These are phyloP conservation scores for Penicillium sp. DNA, from an alignment of 2,329 filamentous ascomycete genomes.

Conservation along the genomic window DNA sequence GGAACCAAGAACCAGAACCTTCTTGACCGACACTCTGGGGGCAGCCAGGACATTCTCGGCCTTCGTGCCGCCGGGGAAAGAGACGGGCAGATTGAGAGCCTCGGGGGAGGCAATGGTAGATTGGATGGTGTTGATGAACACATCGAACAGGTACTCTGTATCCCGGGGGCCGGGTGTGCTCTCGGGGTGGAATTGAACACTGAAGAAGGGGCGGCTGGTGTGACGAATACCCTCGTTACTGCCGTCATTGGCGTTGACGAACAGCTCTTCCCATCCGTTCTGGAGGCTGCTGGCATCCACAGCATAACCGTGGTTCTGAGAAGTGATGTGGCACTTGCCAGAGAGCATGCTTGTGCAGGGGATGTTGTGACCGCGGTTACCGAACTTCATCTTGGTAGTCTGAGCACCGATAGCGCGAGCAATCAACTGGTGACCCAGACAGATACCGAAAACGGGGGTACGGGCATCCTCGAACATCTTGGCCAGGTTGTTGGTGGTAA, in stretches of 20 bases:
- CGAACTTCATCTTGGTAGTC: constrained; percentile 97
- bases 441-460: constrained; percentile 93
- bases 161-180: constrained; percentile 93
- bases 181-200: constrained; percentile 99
- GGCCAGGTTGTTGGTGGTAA: constrained; percentile 74
- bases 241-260: constrained; percentile 96
- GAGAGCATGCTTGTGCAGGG: constrained; percentile 94
- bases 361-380: constrained; percentile 98
- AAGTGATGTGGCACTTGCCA: constrained; percentile 97
- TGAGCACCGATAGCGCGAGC: constrained; percentile 81
- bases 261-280: constrained; percentile 84
- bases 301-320: constrained; percentile 96
- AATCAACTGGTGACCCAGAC: constrained; percentile 88
- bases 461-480: constrained; percentile 72
- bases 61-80: constrained; percentile 79
- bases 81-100: constrained; percentile 69
- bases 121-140: constrained; percentile 84
- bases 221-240: constrained; percentile 98
- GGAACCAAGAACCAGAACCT: constrained; percentile 89
- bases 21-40: constrained; percentile 82
- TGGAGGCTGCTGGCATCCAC: constrained; percentile 78
- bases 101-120: constrained; percentile 65
- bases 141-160: constrained; percentile 94
- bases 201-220: constrained; percentile 82
- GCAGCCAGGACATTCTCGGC: constrained; percentile 74